Evolutionary conservation across 192 early-diverging fungal species (phyloP), one percentile per base, ranked within the genome.

Genomic region (Podila epicladia): DNA sequence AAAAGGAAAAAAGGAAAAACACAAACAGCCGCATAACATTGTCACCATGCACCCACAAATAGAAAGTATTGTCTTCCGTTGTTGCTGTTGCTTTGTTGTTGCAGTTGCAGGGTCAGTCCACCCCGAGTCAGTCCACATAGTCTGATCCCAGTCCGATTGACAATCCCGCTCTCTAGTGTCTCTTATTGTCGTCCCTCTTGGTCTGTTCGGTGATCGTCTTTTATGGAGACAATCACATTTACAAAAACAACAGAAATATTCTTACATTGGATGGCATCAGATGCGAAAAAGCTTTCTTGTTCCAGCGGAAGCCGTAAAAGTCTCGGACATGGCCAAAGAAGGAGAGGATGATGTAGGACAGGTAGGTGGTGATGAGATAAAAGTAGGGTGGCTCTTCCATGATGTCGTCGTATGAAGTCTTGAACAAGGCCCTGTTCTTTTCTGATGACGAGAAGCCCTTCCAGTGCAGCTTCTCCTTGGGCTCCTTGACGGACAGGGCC

Each of bases 341-440:
- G 22, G 98, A 97, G 66, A 99, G 89, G 84, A 98, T 89, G 69
- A 97, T 91, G 87, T 95, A 99, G 64, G 92, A 93, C 49, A 99
- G 88, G 82, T 99, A 99, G 66, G 97, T 99, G 11, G 96, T 95
- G 60, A 98, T 89, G 65, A 98, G 91, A 60, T 93, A 92, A 62
- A 91, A 89, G 58, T 93, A 85, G 20, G 97, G 97, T 61, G 95
- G 92, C 15, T 86, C 87, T 63, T 96, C 93, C 77, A 80, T 80
- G 33, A 67, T 58, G 48, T 80, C 77, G 38, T 80, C 77, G 49
- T 80, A 80, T 6, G 70, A 71, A 17, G 77, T 71, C 71, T 80
- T 80, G 71, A 80, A 80, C 33, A 80, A 35, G 55, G 71, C 77
- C 22, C 77, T 19, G 67, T 80, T 80, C 71, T 80, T 80, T 38